Conservation (phyloP, 2,329 filamentous ascomycete species). For the Grosmannia clavigera region DNA sequence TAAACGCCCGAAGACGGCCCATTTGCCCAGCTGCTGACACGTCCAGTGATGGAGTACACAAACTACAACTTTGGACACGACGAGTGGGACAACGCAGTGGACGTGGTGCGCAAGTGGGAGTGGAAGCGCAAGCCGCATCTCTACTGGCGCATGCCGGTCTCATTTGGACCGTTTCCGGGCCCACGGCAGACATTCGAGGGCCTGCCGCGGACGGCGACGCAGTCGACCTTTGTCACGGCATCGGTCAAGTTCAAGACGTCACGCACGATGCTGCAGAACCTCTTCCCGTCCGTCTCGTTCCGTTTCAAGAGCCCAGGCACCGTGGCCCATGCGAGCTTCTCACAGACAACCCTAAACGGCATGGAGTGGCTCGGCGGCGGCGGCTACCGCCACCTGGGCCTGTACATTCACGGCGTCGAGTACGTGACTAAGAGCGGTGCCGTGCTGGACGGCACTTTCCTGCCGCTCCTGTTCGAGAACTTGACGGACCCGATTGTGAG, state of each 20-base stretch:
- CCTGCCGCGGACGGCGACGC: conserved; percentile 17
- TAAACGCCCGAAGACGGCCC: neutral
- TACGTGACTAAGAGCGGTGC: conserved; percentile 38
- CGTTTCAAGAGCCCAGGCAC: conserved; percentile 30
- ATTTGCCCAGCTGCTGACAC: neutral
- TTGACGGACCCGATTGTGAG: conserved; percentile 47
- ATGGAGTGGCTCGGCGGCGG: conserved; percentile 49
- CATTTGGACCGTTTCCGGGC: conserved; percentile 33
- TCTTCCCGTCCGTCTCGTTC: conserved; percentile 30
- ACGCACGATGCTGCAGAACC: conserved; percentile 32
- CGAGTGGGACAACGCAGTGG: conserved; percentile 41
- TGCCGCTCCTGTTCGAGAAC: conserved; percentile 46
- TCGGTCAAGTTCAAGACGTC: conserved; percentile 38
- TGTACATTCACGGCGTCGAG: conserved; percentile 51
- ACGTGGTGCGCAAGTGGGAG: conserved; percentile 36
- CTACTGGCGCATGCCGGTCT: conserved; percentile 31
- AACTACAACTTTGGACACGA: conserved; percentile 46
- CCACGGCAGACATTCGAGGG: conserved; percentile 26
- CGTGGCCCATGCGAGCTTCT: conserved; percentile 29
- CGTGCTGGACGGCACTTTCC: conserved; percentile 36
- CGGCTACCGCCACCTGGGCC: conserved; percentile 44
- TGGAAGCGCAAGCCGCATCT: conserved; percentile 24
- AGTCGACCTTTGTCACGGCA: conserved; percentile 27
- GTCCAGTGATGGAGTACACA: conserved; percentile 26
- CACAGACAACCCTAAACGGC: conserved; percentile 29